These are phyloP conservation scores for Collybia sp. DNA, from an alignment of 768 basidiomycete genomes.

Conservation along the genomic window DNA sequence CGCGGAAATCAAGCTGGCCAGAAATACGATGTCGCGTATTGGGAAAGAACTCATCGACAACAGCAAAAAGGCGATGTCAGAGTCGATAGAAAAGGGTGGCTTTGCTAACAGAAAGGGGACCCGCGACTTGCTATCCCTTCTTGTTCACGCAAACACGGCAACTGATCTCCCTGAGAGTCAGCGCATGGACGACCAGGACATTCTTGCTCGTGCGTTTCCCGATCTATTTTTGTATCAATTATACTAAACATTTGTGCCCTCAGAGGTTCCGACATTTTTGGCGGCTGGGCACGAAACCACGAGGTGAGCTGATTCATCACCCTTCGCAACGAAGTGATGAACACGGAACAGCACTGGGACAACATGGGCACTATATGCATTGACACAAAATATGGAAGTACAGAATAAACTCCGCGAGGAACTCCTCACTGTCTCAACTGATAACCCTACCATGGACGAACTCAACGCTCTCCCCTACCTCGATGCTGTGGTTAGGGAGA, in stretches of 20 bases:
- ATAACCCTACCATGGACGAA: slow-evolving; percentile 61
- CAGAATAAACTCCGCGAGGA: slow-evolving; percentile 56
- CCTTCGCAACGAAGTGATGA: not conserved
- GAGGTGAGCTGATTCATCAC: slow-evolving; percentile 20
- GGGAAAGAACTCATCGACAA: slow-evolving; percentile 42
- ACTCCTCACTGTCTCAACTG: slow-evolving; percentile 38
- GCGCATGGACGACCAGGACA: slow-evolving; percentile 57
- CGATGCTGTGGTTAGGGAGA: slow-evolving; percentile 54
- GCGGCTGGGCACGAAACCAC: slow-evolving; percentile 60
- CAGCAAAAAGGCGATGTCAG: slow-evolving; percentile 38
- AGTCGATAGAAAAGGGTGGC: slow-evolving; percentile 14
- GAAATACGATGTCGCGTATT: slow-evolving; percentile 41
- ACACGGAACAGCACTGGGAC: slow-evolving; percentile 27
- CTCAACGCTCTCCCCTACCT: slow-evolving; percentile 59
- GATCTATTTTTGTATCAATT: not conserved
- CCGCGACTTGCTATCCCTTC: slow-evolving; percentile 56
- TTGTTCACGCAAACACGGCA: slow-evolving; percentile 62
- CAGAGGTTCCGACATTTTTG: slow-evolving; percentile 60
- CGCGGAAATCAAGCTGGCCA: slow-evolving; percentile 21
- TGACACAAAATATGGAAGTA: slow-evolving; percentile 37
- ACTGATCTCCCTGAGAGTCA: slow-evolving; percentile 52
- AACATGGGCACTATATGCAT: slow-evolving; percentile 52
- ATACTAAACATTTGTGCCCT: too few relatives aligned
- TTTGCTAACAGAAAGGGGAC: slow-evolving; percentile 23
- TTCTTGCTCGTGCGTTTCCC: slow-evolving; percentile 41